Base-by-base conservation (phyloP, 1,139 yeast genomes). In the Zygoascus meyerae region DNA sequence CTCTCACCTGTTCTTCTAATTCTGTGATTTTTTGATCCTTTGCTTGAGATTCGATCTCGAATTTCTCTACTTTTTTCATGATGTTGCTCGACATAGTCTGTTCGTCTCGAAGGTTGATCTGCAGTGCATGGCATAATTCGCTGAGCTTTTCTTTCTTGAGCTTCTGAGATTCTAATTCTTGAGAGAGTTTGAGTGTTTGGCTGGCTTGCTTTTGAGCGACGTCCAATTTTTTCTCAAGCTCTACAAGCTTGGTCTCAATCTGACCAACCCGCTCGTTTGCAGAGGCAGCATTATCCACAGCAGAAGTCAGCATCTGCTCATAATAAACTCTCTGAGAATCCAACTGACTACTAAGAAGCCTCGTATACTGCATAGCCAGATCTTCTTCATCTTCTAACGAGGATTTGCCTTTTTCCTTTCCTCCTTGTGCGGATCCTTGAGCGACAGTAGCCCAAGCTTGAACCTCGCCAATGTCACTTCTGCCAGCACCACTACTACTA, bases 261-360 rank as follows among this genome's bases (percentile, higher is more conserved):
- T 57, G 52, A 42, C 71, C 74, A 49, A 75, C 66, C 38, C 68
- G 69, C 1, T 61, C 49, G 28, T 65, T 46, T 7, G 63, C 63
- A 18, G 56, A 61, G 30, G 56, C 52, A 3, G 61, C 58, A 29
- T 54, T 58, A 37, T 65, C 71, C 2, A 71, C 69, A 11, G 68
- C 65, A 39, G 73, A 74, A n/a, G 70, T 64, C 28, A 84, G 57
- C 49, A 81, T 72, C 9, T 71, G 69, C 59, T 87, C 96, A 60
- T 85, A 89, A 63, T 83, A 86, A 52, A 85, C 92, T 45, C 95
- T 71, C 64, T 89, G 97, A n/a, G 94, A 83, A 44, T 89, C 95
- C 46, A 89, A 67, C 59, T 89, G 97, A 4, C 90, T 79, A 2
- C 87, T 75, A 37, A 89, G 68, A 42, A 89, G 70, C 55, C 84